A percentile compares a stretch with the other conserved stretches of the same genome.
phyloP scores from a whole-genome alignment of 768 basidiomycete genomes.

The Tulasnella sp. region DNA sequence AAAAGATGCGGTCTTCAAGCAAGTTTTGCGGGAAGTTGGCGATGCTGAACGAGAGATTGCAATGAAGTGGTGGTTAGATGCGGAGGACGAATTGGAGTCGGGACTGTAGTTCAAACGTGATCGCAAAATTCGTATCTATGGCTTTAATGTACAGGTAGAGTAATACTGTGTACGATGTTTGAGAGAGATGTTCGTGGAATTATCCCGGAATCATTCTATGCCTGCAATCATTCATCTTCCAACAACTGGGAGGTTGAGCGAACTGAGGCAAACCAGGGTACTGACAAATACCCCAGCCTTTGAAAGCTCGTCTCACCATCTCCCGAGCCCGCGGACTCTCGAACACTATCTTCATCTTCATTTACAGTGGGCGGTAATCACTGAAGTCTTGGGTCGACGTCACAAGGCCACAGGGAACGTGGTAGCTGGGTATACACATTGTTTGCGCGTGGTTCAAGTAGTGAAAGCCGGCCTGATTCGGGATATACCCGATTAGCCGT shows the following conservation, averaged over 20 bases:
- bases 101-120: background rate
- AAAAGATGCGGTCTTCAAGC: constrained; percentile 60
- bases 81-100: background rate
- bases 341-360: too few relatives aligned
- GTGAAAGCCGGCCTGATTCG: too few relatives aligned
- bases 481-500: too few relatives aligned
- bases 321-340: too few relatives aligned
- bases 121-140: background rate
- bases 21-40: constrained; percentile 65
- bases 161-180: background rate
- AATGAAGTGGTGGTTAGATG: constrained; percentile 74
- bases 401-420: too few relatives aligned
- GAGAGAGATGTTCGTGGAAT: background rate
- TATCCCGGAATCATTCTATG: background rate
- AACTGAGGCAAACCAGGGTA: too few relatives aligned
- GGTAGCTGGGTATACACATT: too few relatives aligned
- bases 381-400: too few relatives aligned
- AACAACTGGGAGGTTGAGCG: background rate
- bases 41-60: constrained; percentile 69
- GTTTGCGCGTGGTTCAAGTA: too few relatives aligned
- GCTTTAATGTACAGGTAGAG: background rate
- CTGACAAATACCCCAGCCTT: background rate
- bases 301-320: background rate
- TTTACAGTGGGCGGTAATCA: too few relatives aligned
- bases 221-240: background rate